Evolutionary conservation across 1,284 basidiomycete species (phyloP).

Genomic region (Afroboletus lepidellus): DNA sequence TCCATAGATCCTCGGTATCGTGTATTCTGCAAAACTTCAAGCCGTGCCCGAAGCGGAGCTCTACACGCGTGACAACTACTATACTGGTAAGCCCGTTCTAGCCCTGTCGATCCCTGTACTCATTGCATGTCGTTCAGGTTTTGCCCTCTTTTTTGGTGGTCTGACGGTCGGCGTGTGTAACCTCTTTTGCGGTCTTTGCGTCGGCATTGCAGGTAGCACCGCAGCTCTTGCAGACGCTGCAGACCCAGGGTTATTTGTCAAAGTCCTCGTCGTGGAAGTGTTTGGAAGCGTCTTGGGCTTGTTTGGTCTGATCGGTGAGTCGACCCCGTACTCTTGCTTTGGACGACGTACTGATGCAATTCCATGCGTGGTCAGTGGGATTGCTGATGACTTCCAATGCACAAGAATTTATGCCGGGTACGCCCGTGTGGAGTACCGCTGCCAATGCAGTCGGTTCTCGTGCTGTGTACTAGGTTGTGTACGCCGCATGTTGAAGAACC

Average conservation of each 20-base stretch:
- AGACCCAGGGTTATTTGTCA: constrained; percentile 90
- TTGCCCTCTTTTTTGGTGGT: constrained; percentile 93
- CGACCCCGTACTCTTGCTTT: neutral
- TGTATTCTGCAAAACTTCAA: constrained; percentile 82
- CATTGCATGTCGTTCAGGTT: constrained; percentile 49
- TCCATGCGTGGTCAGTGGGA: constrained; percentile 47
- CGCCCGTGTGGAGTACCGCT: constrained; percentile 13
- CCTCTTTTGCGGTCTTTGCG: constrained; percentile 79
- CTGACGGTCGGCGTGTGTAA: constrained; percentile 90
- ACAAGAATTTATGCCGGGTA: constrained; percentile 49
- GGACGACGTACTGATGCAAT: neutral
- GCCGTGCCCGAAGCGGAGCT: constrained; percentile 59
- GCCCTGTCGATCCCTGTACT: neutral
- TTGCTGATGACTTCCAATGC: constrained; percentile 63
- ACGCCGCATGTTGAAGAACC: neutral
- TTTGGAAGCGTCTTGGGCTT: constrained; percentile 91
- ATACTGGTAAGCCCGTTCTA: constrained; percentile 62
- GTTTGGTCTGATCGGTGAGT: constrained; percentile 87
- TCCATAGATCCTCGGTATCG: constrained; percentile 85
- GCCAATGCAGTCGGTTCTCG: neutral
- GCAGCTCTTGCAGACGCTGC: constrained; percentile 91
- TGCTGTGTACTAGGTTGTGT: neutral
- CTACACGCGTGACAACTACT: constrained; percentile 85
- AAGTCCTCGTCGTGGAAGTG: constrained; percentile 92
- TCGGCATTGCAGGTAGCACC: constrained; percentile 86